Percentiles rank a stretch among this genome's conserved stretches.
phyloP scores from a whole-genome alignment of 169 alveolate genomes.

The Eimeria necatrix region DNA sequence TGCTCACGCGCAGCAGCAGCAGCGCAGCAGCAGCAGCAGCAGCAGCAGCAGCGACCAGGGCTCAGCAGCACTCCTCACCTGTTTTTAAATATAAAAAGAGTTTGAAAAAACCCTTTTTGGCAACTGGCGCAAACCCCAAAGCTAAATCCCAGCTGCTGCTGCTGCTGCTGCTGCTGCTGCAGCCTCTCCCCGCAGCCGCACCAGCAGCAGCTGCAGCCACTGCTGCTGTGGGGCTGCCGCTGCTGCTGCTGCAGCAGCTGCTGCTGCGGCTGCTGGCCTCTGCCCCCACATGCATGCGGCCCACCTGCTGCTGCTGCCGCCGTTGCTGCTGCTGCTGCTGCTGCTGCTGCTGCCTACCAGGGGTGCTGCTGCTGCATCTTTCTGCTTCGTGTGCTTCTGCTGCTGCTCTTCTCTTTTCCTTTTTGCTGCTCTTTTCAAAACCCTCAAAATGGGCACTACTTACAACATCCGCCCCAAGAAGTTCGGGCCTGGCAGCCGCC shows the following conservation, averaged over 20 bases:
- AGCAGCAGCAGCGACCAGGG: not conserved
- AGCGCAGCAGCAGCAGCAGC: not conserved
- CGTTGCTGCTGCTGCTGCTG: not conserved
- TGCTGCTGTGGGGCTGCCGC: no score
- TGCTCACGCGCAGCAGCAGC: no score
- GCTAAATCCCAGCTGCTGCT: no score
- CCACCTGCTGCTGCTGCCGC: not conserved
- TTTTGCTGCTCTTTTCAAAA: not conserved
- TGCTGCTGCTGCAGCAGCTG: not conserved
- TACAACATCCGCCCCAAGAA: slow-evolving; percentile 87
- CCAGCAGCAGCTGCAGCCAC: no score
- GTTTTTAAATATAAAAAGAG: no score
- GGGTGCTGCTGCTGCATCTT: not conserved
- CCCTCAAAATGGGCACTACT: slow-evolving; percentile 84
- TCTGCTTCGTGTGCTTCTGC: not conserved
- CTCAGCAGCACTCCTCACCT: not conserved
- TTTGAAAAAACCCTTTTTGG: no score
- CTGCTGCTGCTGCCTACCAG: not conserved
- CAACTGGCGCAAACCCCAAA: no score
- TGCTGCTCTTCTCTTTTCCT: not conserved
- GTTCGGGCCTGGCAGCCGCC: slow-evolving; percentile 89
- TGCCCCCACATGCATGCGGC: no score
- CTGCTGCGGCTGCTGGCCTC: no score
- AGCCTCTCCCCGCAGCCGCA: no score
- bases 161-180: no score